Evolutionary conservation across 2,329 filamentous ascomycete genomes (phyloP), one percentile per base, ranked within the genome.

Genomic region (Beauveria pseudobassiana): DNA sequence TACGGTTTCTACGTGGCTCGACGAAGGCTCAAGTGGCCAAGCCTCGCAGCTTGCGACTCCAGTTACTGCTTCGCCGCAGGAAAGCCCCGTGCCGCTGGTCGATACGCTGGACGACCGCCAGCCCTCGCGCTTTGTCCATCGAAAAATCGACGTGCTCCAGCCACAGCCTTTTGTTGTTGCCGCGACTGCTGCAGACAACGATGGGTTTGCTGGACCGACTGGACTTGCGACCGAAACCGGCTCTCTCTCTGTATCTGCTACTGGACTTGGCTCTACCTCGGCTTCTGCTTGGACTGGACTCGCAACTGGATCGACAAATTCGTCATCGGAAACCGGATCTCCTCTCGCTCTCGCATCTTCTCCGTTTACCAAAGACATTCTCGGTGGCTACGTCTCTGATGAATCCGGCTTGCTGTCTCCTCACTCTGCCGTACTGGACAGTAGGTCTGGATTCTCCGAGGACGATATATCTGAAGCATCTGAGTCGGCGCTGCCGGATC

Each of bases 91-190:
- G 42, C 34, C 20, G 26, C 26, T 46, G 10, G 12, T 24, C 16
- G 59, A 55, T 30, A 30, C 50, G 4, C 3, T 55, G 40, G 43
- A 34, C 16, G 20, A 24, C 5, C 30, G 43, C 30, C 26, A 38
- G 43, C 10, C 59, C 3, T 61, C 59, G 20, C 42, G 42, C 40
- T 60, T 61, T 20, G 58, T 54, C 42, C 50, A 49, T 54, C 50
- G 50, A 61, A 49, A 48, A 42, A 55, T 34, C 34, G 42, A 55
- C 42, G 9, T 40, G 30, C 30, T 24, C 16, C 46, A 51, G 20
- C 30, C 14, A 40, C 55, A 34, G 5, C 40, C 20, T 12, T 4
- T 9, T 7, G 22, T 28, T 18, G 14, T 28, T 34, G 42, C 38
- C 30, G 18, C 16, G 2, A 8, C 38, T n/a, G 26, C 26, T 9